Evolutionary conservation across 108 stramenopile genomes (phyloP).

Genomic region (Aureococcus anophagefferens): DNA sequence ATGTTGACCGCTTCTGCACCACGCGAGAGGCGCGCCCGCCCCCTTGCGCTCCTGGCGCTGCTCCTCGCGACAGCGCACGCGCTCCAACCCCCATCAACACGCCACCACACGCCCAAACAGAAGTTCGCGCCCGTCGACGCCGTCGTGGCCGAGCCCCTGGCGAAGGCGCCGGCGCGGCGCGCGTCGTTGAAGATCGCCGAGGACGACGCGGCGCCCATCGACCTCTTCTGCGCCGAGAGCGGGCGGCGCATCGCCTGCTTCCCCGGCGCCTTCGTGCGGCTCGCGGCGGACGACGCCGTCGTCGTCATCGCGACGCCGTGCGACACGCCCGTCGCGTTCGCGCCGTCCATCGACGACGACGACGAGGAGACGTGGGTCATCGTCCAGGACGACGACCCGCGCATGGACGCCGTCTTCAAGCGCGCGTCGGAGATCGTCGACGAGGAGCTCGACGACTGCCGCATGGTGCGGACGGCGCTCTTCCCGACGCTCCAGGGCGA

Average conservation of each 20-base stretch:
- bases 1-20: no score
- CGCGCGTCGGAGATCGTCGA: background rate
- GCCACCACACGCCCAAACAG: no score
- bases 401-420: background rate
- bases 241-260: background rate
- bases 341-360: background rate
- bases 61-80: no score
- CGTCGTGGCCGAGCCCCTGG: no score
- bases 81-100: no score
- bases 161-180: no score
- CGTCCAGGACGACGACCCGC: background rate
- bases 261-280: background rate
- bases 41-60: no score
- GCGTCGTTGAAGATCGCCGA: background rate
- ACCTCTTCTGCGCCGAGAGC: background rate
- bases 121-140: no score
- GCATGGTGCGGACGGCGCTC: background rate
- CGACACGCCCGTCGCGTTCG: background rate
- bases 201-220: background rate
- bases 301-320: background rate
- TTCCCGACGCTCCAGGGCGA: background rate
- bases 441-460: background rate
- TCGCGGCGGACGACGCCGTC: background rate
- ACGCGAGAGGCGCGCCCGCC: no score
- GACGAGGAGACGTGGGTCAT: background rate